Percentiles rank a stretch among this genome's conserved stretches.
Evolutionary conservation across 495 filamentous ascomycete species (phyloP).

Genomic region (Aspergillus conjunctus): DNA sequence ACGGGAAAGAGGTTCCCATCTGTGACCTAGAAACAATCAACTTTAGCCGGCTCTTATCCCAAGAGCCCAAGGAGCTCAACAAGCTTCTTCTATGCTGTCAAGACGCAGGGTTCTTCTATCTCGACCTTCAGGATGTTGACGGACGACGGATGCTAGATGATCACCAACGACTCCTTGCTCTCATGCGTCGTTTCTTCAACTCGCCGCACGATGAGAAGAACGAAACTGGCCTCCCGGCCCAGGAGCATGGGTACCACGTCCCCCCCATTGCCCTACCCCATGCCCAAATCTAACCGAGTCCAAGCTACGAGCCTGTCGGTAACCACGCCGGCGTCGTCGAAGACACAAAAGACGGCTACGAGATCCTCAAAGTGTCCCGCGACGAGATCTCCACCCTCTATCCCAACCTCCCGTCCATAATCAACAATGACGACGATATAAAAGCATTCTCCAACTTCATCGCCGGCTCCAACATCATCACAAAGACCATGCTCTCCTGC

Average conservation of each 20-base stretch:
- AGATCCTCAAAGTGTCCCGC: slow-evolving; percentile 15
- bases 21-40: slow-evolving; percentile 6
- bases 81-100: slow-evolving; percentile 3
- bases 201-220: slow-evolving; percentile 8
- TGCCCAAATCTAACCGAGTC: background rate
- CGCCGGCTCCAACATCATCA: slow-evolving; percentile 8
- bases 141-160: slow-evolving; percentile 4
- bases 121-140: slow-evolving; percentile 8
- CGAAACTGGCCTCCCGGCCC: slow-evolving; percentile 5
- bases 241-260: slow-evolving; percentile 1
- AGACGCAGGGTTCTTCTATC: slow-evolving; percentile 6
- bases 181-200: slow-evolving; percentile 10
- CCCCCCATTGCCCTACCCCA: background rate
- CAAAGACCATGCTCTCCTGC: slow-evolving; percentile 12
- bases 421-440: slow-evolving; percentile 6
- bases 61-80: background rate
- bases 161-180: background rate
- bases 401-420: slow-evolving; percentile 5
- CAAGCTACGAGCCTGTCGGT: slow-evolving; percentile 6
- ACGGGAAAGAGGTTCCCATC: slow-evolving; percentile 6
- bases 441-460: slow-evolving; percentile 12
- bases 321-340: slow-evolving; percentile 6
- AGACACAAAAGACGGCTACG: slow-evolving; percentile 5
- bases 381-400: background rate
- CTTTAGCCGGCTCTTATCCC: slow-evolving; percentile 1